phyloP scores from a whole-genome alignment of 2,329 filamentous ascomycete species.

The Fusarium nisikadoi region DNA sequence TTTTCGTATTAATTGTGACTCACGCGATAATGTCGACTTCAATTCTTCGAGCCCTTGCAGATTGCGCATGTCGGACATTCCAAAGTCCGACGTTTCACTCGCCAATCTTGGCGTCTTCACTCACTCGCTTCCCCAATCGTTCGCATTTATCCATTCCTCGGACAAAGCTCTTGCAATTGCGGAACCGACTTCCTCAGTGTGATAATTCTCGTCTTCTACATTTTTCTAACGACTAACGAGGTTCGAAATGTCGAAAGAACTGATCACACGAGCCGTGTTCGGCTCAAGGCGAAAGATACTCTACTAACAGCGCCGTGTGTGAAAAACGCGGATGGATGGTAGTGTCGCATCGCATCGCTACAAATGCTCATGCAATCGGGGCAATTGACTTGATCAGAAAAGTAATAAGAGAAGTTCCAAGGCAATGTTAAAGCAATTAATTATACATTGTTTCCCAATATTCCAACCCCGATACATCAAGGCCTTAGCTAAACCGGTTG shows the following conservation, averaged over 20 bases:
- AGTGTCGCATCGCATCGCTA: background rate
- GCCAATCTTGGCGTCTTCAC: background rate
- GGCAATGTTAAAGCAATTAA: no score
- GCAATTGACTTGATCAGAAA: background rate
- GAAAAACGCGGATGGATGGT: background rate
- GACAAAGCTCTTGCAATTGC: no score
- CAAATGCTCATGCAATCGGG: no score
- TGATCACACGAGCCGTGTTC: no score
- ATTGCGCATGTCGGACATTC: constrained; percentile 9
- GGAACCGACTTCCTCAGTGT: no score
- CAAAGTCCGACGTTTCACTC: background rate
- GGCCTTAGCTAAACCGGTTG: background rate
- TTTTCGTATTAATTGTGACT: background rate
- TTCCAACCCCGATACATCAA: no score
- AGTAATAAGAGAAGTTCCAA: no score
- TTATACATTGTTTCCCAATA: no score
- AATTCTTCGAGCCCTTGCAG: background rate
- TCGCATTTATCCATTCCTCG: background rate
- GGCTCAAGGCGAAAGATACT: background rate
- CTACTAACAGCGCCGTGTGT: background rate
- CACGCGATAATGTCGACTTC: background rate
- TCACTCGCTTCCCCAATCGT: background rate
- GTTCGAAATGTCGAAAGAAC: rapidly evolving
- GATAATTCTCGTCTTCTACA: background rate
- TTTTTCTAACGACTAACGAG: rapidly evolving